phyloP scores from a whole-genome alignment of 1,139 yeast species.

The Geotrichum macrosporum region DNA sequence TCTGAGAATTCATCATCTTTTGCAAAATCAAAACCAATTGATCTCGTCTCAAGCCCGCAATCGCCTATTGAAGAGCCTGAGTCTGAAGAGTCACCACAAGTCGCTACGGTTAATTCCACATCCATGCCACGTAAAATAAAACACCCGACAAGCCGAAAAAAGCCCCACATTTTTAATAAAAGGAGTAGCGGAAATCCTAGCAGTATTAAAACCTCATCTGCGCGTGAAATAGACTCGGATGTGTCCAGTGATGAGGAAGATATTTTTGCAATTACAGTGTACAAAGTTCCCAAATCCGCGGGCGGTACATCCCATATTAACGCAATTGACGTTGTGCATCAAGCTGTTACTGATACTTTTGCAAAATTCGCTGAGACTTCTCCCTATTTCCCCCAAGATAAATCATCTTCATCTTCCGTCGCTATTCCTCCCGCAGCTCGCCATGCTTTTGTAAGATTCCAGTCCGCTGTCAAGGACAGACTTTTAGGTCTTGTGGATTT shows the following conservation, averaged over 20 bases:
- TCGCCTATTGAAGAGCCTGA: no score
- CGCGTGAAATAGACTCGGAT: not conserved
- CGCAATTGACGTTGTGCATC: conserved; percentile 30
- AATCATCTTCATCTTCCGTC: no score
- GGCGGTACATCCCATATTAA: conserved; percentile 22
- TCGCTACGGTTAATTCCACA: no score
- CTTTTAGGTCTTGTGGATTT: conserved; percentile 25
- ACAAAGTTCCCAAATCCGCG: conserved; percentile 16
- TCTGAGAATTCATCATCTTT: no score
- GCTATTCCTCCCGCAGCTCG: conserved; percentile 17
- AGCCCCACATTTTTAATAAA: not conserved
- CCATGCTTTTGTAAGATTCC: conserved; percentile 22
- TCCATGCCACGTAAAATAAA: no score
- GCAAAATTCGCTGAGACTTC: conserved; percentile 15
- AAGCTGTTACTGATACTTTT: conserved; percentile 24
- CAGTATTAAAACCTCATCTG: not conserved
- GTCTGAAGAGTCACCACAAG: no score
- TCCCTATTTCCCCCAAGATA: no score
- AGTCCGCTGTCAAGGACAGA: conserved; percentile 23
- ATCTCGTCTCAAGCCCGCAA: no score
- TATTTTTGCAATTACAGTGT: conserved; percentile 16
- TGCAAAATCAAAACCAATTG: no score
- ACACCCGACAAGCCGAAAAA: not conserved
- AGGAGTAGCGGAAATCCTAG: not conserved
- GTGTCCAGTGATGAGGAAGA: conserved; percentile 9